Percentiles rank a stretch among this genome's conserved stretches.
These are phyloP conservation scores for Phialophora verrucosa DNA, from an alignment of 2,329 filamentous ascomycete genomes.

Conservation along the genomic window DNA sequence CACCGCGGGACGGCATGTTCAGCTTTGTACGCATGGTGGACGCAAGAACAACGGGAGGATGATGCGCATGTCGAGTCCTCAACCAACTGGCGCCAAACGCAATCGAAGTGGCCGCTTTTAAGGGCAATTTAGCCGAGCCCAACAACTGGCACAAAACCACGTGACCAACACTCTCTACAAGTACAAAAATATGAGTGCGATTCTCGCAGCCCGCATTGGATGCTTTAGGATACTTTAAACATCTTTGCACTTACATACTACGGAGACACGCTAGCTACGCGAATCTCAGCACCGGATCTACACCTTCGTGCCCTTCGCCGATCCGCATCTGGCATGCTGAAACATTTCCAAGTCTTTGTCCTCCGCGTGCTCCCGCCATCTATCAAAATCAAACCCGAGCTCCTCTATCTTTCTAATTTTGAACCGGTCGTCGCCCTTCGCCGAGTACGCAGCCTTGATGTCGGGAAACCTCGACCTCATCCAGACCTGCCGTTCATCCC, in stretches of 20 bases:
- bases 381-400: constrained; percentile 69
- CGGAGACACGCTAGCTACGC: background rate
- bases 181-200: too few relatives aligned
- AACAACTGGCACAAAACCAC: too few relatives aligned
- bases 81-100: background rate
- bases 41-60: too few relatives aligned
- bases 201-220: too few relatives aligned
- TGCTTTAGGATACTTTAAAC: too few relatives aligned
- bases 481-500: constrained; percentile 75
- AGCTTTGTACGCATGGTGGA: constrained; percentile 21
- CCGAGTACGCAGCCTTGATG: constrained; percentile 74
- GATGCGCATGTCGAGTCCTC: background rate
- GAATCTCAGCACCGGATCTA: background rate
- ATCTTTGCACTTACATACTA: too few relatives aligned
- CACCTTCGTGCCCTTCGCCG: background rate
- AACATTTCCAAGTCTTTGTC: constrained; percentile 32
- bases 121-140: constrained; percentile 28
- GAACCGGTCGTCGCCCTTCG: constrained; percentile 62
- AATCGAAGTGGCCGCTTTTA: background rate
- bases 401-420: constrained; percentile 70
- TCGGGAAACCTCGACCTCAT: constrained; percentile 69
- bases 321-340: constrained; percentile 15
- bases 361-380: constrained; percentile 37
- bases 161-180: background rate
- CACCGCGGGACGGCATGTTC: constrained; percentile 28